A percentile compares a stretch with the other conserved stretches of the same genome.
Conservation (phyloP, 1,139 yeast genomes). For the Hyphopichia burtonii region DNA sequence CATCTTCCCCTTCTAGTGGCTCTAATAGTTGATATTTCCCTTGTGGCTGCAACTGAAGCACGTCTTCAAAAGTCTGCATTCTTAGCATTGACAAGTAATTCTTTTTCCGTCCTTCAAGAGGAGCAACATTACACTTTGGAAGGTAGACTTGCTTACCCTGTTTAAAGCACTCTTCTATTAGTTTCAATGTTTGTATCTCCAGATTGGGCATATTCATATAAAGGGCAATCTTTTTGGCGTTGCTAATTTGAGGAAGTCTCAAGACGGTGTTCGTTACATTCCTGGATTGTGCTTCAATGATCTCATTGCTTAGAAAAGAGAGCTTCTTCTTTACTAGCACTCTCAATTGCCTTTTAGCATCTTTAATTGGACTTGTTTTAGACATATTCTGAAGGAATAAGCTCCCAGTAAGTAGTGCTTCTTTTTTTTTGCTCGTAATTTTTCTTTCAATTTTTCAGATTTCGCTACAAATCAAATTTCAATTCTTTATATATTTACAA, state of each 20-base stretch:
- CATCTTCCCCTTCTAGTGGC: slow-evolving; percentile 49
- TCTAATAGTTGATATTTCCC: slow-evolving; percentile 72
- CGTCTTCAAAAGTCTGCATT: slow-evolving; percentile 41
- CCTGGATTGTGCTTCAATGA: slow-evolving; percentile 18
- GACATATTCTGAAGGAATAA: background rate
- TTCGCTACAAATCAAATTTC: too few relatives aligned
- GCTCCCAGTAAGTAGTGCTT: too few relatives aligned
- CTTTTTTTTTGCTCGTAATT: too few relatives aligned
- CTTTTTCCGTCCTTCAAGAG: slow-evolving; percentile 24
- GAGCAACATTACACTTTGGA: slow-evolving; percentile 43
- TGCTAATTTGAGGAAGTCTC: slow-evolving; percentile 34
- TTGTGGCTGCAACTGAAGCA: slow-evolving; percentile 52
- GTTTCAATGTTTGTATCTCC: slow-evolving; percentile 55
- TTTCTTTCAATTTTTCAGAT: too few relatives aligned
- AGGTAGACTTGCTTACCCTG: slow-evolving; percentile 46
- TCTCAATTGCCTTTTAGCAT: slow-evolving; percentile 18
- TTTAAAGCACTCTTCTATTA: slow-evolving; percentile 51
- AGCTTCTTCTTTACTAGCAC: slow-evolving; percentile 17
- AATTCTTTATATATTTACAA: too few relatives aligned
- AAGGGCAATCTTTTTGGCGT: slow-evolving; percentile 53
- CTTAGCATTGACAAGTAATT: slow-evolving; percentile 60
- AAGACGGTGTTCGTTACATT: slow-evolving; percentile 28
- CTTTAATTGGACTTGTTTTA: slow-evolving; percentile 7
- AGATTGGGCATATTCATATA: slow-evolving; percentile 66
- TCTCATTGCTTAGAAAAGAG: slow-evolving; percentile 11